Evolutionary conservation across 164 flowering plant species (phyloP).

Genomic region (Macadamia tetraphylla): DNA sequence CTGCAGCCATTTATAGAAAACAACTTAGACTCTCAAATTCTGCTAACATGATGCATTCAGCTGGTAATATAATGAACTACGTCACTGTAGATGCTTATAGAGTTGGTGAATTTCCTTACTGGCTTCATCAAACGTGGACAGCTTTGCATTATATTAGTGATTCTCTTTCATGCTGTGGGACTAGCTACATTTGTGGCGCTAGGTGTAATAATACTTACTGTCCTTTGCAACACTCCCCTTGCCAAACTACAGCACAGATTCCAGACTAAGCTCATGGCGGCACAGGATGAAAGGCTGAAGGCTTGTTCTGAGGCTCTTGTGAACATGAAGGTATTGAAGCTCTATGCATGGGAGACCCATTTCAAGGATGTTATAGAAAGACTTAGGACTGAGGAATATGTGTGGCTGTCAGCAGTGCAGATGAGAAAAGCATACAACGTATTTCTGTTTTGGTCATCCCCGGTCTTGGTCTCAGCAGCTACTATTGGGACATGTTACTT

Average conservation of each 20-base stretch:
- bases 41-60: conserved; percentile 30
- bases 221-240: conserved; percentile 35
- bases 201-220: conserved; percentile 26
- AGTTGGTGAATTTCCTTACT: conserved; percentile 44
- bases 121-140: conserved; percentile 53
- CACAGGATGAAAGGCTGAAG: conserved; percentile 38
- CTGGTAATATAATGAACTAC: conserved; percentile 44
- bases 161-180: conserved; percentile 32
- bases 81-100: conserved; percentile 44
- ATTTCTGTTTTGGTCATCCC: conserved; percentile 50
- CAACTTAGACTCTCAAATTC: conserved; percentile 39
- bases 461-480: conserved; percentile 46
- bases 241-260: conserved; percentile 38
- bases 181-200: conserved; percentile 34
- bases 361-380: conserved; percentile 35
- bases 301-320: conserved; percentile 32
- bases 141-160: conserved; percentile 27
- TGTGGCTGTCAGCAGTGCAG: conserved; percentile 46
- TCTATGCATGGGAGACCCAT: conserved; percentile 57
- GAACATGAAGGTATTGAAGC: conserved; percentile 41
- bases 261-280: conserved; percentile 34
- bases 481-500: conserved; percentile 51
- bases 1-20: conserved; percentile 47
- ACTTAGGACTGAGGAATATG: conserved; percentile 34
- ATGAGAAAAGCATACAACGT: conserved; percentile 26